Evolutionary conservation across 768 basidiomycete genomes (phyloP).

Genomic region (Udeniomyces megalosporus): DNA sequence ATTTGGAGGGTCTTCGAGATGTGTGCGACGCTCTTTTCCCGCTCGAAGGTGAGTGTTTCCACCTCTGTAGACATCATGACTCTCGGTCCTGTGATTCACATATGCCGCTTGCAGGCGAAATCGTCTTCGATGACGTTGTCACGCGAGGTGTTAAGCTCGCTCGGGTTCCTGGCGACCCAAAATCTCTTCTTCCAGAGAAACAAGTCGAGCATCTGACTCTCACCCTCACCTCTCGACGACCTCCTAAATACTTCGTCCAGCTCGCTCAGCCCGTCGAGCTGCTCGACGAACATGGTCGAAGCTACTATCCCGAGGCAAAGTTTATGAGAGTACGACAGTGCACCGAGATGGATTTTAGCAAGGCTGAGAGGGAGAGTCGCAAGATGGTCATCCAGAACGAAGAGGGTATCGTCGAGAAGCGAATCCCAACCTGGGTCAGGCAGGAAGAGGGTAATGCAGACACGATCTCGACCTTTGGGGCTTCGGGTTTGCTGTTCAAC

Average conservation of each 20-base stretch:
- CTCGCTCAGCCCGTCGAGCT: not conserved
- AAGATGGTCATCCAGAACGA: not conserved
- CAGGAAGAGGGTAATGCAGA: not conserved
- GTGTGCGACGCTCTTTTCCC: slow-evolving; percentile 1
- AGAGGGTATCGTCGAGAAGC: not conserved
- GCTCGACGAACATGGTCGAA: not conserved
- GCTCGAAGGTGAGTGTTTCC: not conserved
- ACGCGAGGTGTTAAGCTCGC: not conserved
- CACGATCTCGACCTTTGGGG: not conserved
- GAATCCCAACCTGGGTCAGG: not conserved
- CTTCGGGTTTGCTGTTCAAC: no score
- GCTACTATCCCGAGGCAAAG: no score
- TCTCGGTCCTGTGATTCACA: no score
- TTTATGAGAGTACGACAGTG: not conserved
- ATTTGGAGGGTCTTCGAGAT: not conserved
- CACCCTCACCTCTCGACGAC: not conserved
- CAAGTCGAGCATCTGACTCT: not conserved
- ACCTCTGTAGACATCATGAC: no score
- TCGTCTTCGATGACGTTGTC: not conserved
- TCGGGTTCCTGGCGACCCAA: no score
- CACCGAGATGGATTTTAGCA: slow-evolving; percentile 1
- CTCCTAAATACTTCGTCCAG: not conserved
- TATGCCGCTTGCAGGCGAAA: not conserved
- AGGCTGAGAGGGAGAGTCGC: not conserved
- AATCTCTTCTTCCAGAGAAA: not conserved